Base-by-base conservation (phyloP, 192 early-diverging fungal species). In the Borealophlyctis nickersoniae region DNA sequence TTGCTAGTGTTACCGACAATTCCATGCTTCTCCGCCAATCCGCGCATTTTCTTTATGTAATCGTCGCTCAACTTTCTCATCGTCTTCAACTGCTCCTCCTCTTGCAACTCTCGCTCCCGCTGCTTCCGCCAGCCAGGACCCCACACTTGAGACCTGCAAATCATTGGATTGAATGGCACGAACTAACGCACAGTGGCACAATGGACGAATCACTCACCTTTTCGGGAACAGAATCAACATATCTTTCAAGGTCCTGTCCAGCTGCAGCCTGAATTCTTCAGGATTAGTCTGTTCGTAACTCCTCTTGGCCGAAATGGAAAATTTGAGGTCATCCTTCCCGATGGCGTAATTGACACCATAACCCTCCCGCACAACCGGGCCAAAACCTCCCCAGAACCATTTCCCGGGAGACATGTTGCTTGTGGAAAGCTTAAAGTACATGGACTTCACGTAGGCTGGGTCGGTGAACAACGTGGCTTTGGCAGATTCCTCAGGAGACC, bases 391-490 rank as follows among this genome's bases (percentile, higher is more conserved):
- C 63, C 77, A 80, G 36, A 77, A 81, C 49, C 58, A 67, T 39
- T 36, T 48, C 22, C 81, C 84, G 13, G 81, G 79, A 23, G 70
- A 73, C 74, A 81, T 78, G 76, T 84, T 84, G 80, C 86, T 89
- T 2, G 93, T 87, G 1, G 93, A 96, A 23, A 98, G 72, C 27
- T 73, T 72, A 70, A 91, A 98, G 59, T 87, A 83, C 79, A 87
- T 88, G 35, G 89, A 91, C 58, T 80, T 79, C 48, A 83, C 74
- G 62, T 87, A 94, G 3, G 90, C 82, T 9, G 88, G 85, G 69
- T 98, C 93, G 34, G 76, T 83, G 75, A 96, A 98, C 49, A 98
- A 78, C 51, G 69, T 72, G 49, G 52, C 62, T 14, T 72, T 51
- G 36, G 67, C 74, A 2, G 78, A 69, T 32, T 88, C 86, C 60